A percentile compares a stretch with the other conserved stretches of the same genome.
Evolutionary conservation across 208 protist species (phyloP).

Genomic region (Phytomonas francai): DNA sequence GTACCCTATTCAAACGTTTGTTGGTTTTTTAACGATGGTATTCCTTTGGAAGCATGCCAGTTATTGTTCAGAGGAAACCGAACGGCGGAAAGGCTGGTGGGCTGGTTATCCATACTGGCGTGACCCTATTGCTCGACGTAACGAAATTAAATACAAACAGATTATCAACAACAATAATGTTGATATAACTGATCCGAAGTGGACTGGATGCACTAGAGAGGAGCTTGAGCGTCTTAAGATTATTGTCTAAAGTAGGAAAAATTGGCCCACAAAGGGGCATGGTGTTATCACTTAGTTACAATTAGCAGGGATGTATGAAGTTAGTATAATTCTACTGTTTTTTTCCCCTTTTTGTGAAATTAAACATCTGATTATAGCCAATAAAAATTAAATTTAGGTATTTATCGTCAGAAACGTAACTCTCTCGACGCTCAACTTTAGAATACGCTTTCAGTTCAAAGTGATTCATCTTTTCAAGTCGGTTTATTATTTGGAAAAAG

Average conservation of each 20-base stretch:
- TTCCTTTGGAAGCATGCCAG: slow-evolving; percentile 81
- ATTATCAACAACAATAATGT: slow-evolving; percentile 85
- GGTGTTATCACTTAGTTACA: background rate
- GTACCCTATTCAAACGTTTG: slow-evolving; percentile 60
- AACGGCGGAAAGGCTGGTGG: slow-evolving; percentile 84
- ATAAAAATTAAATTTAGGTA: slow-evolving; percentile 5
- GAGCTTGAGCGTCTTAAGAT: slow-evolving; percentile 57
- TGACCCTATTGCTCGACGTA: slow-evolving; percentile 84
- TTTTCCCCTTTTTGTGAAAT: slow-evolving; percentile 8
- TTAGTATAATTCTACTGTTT: slow-evolving; percentile 7
- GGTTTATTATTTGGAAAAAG: slow-evolving; percentile 6
- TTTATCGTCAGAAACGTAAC: background rate
- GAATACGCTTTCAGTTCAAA: background rate
- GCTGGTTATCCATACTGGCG: slow-evolving; percentile 89
- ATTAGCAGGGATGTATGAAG: slow-evolving; percentile 6
- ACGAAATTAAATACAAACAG: slow-evolving; percentile 80
- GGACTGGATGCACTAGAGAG: slow-evolving; percentile 80
- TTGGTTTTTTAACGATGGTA: slow-evolving; percentile 55
- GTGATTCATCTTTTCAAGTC: background rate
- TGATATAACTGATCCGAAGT: slow-evolving; percentile 85
- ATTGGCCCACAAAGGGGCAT: background rate
- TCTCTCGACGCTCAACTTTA: background rate
- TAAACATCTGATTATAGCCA: slow-evolving; percentile 9
- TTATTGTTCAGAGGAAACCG: slow-evolving; percentile 87
- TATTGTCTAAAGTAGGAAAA: slow-evolving; percentile 34